Percentiles rank a stretch among this genome's conserved stretches.
phyloP scores from a whole-genome alignment of 805 yeast species.

The Huiozyma naganishii region DNA sequence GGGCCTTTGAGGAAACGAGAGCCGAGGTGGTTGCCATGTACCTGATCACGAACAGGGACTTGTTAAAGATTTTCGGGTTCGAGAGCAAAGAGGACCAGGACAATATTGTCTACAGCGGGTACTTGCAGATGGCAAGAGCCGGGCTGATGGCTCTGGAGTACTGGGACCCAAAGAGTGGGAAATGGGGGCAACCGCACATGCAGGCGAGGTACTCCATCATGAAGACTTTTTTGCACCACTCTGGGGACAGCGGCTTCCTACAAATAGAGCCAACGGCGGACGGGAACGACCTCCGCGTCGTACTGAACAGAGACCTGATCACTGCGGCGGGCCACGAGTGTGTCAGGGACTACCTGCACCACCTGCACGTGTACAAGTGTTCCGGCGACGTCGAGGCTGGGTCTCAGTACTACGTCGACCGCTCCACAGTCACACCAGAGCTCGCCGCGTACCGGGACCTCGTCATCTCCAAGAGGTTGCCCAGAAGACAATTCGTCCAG shows the following conservation, averaged over 20 bases:
- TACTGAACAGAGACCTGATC: conserved; percentile 52
- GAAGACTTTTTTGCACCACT: conserved; percentile 50
- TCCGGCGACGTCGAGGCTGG: conserved; percentile 66
- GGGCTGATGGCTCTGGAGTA: conserved; percentile 74
- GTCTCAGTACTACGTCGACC: conserved; percentile 47
- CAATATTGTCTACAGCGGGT: conserved; percentile 55
- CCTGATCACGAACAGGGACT: conserved; percentile 55
- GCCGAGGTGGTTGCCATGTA: conserved; percentile 86
- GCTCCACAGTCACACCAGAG: conserved; percentile 57
- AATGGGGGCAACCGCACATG: conserved; percentile 95
- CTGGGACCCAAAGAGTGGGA: conserved; percentile 72
- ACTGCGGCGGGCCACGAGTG: conserved; percentile 62
- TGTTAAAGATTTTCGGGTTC: conserved; percentile 67
- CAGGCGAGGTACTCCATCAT: conserved; percentile 83
- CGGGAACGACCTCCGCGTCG: conserved; percentile 46
- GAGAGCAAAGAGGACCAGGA: conserved; percentile 45
- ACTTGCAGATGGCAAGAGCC: conserved; percentile 77
- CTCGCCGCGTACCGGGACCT: conserved; percentile 54
- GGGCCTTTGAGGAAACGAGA: conserved; percentile 86
- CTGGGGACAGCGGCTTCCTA: conserved; percentile 49
- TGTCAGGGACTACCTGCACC: conserved; percentile 56
- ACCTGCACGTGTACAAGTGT: conserved; percentile 70
- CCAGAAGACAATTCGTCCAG: conserved; percentile 78
- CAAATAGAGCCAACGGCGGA: conserved; percentile 37
- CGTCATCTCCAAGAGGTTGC: conserved; percentile 62